Base-by-base conservation (phyloP, 345 rosid species). In the Hypericum androsaemum region DNA sequence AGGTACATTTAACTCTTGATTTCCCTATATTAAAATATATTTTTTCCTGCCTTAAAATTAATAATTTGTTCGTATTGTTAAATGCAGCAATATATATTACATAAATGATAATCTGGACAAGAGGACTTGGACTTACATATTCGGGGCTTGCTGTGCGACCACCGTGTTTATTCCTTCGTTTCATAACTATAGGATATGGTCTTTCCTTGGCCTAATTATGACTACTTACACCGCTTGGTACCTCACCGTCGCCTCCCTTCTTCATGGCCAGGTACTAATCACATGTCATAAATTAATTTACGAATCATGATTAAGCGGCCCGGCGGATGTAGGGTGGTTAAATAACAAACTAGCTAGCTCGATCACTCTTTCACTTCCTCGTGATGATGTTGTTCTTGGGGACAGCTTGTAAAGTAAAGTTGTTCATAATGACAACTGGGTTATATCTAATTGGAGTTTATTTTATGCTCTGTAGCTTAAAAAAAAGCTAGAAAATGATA, bases 161-260 rank as follows among this genome's bases (percentile, higher is more conserved):
- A 88, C 98, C 1, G 98, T 92, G 46, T 92, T 88, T 64, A 88
- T 92, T 59, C 98, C 98, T 39, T 92, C 98, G 6, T 92, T 92
- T 73, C 98, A 88, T 72, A 92, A 92, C 68, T 92, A 92, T 80
- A 82, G 96, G 67, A 85, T 92, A 61, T 92, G 98, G 98, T 92
- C 98, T 3, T 92, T 92, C 59, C 84, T 92, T 64, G 98, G 98
- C 47, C 96, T 92, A 35, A 35, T 92, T 56, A 92, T 92, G 98
- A 92, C 98, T 47, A 92, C 98, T 58, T 92, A 84, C 86, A 81
- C 96, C 44, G 89, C 98, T 41, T 92, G 98, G 98, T 92, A 88
- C 64, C 96, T 88, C 66, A 81, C 96, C 76, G 39, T 88, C 52
- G 98, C 96, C 39, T 81, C 98, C 10, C 67, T 92, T 68, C 77